Conservation (phyloP, 768 basidiomycete genomes). For the Lactarius sanguifluus region DNA sequence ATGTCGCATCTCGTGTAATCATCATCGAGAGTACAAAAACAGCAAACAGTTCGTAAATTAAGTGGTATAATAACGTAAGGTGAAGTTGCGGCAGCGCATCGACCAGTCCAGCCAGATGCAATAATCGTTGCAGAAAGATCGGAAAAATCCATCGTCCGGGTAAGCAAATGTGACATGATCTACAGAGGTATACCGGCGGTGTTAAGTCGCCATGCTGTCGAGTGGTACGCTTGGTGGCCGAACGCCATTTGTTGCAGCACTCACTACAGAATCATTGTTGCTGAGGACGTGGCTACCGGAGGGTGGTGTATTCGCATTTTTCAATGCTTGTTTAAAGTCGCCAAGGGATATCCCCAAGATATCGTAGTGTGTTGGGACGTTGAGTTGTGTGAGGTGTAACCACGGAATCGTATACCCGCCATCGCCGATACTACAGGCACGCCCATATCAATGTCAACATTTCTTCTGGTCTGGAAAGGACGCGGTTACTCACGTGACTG, state of each 20-base stretch:
- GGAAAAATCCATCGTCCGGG: too few relatives aligned
- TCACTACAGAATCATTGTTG: background rate
- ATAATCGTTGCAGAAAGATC: too few relatives aligned
- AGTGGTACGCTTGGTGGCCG: background rate
- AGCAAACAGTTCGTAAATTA: too few relatives aligned
- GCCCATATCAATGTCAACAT: constrained; percentile 4
- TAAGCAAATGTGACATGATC: too few relatives aligned
- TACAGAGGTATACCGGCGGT: too few relatives aligned
- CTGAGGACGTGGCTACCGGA: background rate
- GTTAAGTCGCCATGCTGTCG: background rate
- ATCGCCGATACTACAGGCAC: constrained; percentile 41
- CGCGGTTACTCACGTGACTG: constrained; percentile 38
- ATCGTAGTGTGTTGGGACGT: constrained; percentile 53
- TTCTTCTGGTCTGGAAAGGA: background rate
- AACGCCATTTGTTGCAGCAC: background rate
- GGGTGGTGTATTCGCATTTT: background rate
- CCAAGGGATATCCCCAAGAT: background rate
- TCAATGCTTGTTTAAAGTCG: constrained; percentile 17
- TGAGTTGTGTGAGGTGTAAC: constrained; percentile 55
- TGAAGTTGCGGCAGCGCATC: too few relatives aligned
- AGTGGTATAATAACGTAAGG: too few relatives aligned
- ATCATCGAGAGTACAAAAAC: too few relatives aligned
- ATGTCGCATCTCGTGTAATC: too few relatives aligned
- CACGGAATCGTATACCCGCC: constrained; percentile 66
- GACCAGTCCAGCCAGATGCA: too few relatives aligned